Conservation (phyloP, 345 rosid genomes). For the Eucalyptus regnans region DNA sequence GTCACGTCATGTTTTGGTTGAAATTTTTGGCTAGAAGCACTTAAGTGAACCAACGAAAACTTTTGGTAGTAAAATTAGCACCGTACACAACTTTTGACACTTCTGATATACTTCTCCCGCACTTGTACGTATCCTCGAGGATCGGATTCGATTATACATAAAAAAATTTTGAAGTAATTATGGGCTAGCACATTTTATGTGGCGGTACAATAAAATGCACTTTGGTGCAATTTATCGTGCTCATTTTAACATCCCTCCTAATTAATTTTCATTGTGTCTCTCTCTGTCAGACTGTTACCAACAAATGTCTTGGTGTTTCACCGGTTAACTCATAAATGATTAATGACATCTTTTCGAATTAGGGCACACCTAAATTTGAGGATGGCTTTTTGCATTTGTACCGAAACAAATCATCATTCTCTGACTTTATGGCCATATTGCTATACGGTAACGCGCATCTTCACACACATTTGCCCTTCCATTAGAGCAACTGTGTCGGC, state of each 20-base stretch:
- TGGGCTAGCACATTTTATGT: background rate
- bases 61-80: accelerated
- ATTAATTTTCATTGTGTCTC: background rate
- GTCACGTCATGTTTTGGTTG: background rate
- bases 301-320: background rate
- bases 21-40: accelerated
- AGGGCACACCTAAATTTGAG: background rate
- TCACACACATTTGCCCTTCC: background rate
- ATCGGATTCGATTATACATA: too few species aligned
- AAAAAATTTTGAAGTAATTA: too few species aligned
- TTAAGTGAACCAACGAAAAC: accelerated
- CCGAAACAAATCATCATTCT: background rate
- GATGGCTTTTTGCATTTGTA: background rate
- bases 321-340: background rate
- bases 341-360: background rate
- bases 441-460: background rate
- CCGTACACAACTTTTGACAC: accelerated
- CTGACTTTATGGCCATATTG: background rate
- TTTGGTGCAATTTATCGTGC: background rate
- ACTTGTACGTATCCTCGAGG: background rate
- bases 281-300: background rate
- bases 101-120: accelerated
- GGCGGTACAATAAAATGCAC: background rate
- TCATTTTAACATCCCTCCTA: background rate
- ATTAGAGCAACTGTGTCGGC: accelerated